Evolutionary conservation across 257 asterid species (phyloP), one percentile per base, ranked within the genome.

Genomic region (Solanum chaucha): DNA sequence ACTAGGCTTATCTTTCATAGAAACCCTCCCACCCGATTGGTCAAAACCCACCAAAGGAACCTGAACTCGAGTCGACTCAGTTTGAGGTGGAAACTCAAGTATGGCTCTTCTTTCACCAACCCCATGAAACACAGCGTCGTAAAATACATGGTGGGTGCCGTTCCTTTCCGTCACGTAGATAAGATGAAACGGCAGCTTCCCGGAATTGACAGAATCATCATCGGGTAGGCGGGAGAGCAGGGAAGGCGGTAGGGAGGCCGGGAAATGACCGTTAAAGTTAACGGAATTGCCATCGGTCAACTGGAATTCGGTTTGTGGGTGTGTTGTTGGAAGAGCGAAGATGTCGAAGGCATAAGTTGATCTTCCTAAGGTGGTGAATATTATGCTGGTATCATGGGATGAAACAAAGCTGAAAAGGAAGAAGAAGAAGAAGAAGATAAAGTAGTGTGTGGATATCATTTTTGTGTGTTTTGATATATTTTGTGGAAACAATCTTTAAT

Each of bases 1-100:
- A 35, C 86, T 93, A 87, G 99, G 98, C 82, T 59, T 90, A 72
- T 95, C 99, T 90, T 95, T 96, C 95, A 96, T 92, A 83, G 99
- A 95, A 68, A 93, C 91, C 41, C 83, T 85, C 28, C 89, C 90
- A 65, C 70, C 68, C 0, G 89, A 40, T 8, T 86, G 86, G 67
- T 89, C 92, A 68, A 88, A 90, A 0, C 95, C 94, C 61, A 93
- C 87, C n/a, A 96, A 88, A 12, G 87, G 91, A 58, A 92, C 82
- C 89, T 93, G 98, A 35, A 89, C 36, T 78, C 98, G 73, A 72
- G 74, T 87, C 2, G 90, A 89, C 64, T 88, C 91, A 22, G 24
- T 73, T 0, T 59, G 71, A 71, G 11, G 15, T 30, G 22, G 34
- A 30, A 41, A 88, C 12, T 91, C 93, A 35, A 93, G 92, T 44